Evolutionary conservation across 495 filamentous ascomycete genomes (phyloP), one percentile per base, ranked within the genome.

Genomic region (Penicillium parvum): DNA sequence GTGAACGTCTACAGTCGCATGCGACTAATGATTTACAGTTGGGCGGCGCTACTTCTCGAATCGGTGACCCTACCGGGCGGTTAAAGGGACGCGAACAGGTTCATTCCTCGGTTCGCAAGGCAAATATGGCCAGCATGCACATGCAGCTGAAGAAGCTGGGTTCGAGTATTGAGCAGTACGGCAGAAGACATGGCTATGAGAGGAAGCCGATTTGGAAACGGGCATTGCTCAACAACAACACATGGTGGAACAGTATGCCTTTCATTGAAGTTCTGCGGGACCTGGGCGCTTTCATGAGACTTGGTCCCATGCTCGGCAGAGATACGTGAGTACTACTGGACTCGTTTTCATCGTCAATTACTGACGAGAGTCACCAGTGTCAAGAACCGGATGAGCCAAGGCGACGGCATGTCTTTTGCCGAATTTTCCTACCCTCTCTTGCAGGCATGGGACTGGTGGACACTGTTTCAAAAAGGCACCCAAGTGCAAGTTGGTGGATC

Each of bases 361-460:
- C 57, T 67, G 33, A 70, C 36, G 5, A 12, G 20, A 4, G 7
- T 22, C 6, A 26, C 7, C 30, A 91, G 88, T 16, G 92, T 96
- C 39, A 92, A 86, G 63, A 83, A 73, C 9, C 85, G 84, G 43
- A 77, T 97, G 76, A 69, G 71, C 17, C 80, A 78, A 16, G 87
- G 87, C 0, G 85, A 91, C 37, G 92, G 92, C 39, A 88, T 99
- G 81, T 92, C 90, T 7, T 87, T 91, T 51, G 82, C 87, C 14
- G 92, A 99, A 64, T 96, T 99, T 59, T 73, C 78, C 2, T 99
- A 99, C 51, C 92, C 95, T 10, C 60, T 97, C 16, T 75, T 99
- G 50, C 92, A 99, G 61, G 86, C 82, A n/a, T 97, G 90, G 82
- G 92, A 99, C 63, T 99, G 89, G 83, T 96, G 85, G 85, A 63